Conservation (phyloP, 805 yeast genomes). For the Lipomyces kockii region DNA sequence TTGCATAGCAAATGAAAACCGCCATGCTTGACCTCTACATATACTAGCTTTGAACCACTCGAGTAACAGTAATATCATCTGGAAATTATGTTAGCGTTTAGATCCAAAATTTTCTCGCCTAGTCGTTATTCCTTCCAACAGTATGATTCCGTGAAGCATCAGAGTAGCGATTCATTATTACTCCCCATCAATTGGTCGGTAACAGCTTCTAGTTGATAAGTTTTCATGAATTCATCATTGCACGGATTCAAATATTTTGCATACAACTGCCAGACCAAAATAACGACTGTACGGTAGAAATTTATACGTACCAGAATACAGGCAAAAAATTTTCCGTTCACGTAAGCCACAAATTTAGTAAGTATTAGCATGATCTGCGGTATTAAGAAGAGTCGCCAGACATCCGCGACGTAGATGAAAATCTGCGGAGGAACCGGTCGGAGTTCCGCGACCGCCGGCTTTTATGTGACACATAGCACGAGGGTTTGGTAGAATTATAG, state of each 20-base stretch:
- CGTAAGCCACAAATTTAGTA: background rate
- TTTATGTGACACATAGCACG: background rate
- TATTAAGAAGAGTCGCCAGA: background rate
- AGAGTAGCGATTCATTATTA: constrained; percentile 39
- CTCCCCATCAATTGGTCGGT: constrained; percentile 35
- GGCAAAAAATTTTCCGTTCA: background rate
- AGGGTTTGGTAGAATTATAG: background rate
- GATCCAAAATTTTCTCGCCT: background rate
- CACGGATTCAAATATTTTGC: background rate
- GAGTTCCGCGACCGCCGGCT: background rate
- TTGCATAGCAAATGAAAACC: background rate
- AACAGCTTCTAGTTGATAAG: constrained; percentile 36
- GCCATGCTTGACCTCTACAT: background rate
- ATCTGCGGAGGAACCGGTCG: background rate
- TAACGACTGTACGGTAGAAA: background rate
- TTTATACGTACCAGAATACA: background rate
- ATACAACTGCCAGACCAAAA: background rate
- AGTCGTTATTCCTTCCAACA: background rate
- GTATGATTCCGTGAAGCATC: constrained; percentile 10
- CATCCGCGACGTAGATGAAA: background rate
- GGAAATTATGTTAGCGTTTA: background rate
- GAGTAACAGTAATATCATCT: background rate
- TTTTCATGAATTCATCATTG: constrained; percentile 31
- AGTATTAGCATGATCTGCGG: background rate
- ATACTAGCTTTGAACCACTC: no score